phyloP scores from a whole-genome alignment of 163 green algal genomes.

The Scenedesmus sp. region DNA sequence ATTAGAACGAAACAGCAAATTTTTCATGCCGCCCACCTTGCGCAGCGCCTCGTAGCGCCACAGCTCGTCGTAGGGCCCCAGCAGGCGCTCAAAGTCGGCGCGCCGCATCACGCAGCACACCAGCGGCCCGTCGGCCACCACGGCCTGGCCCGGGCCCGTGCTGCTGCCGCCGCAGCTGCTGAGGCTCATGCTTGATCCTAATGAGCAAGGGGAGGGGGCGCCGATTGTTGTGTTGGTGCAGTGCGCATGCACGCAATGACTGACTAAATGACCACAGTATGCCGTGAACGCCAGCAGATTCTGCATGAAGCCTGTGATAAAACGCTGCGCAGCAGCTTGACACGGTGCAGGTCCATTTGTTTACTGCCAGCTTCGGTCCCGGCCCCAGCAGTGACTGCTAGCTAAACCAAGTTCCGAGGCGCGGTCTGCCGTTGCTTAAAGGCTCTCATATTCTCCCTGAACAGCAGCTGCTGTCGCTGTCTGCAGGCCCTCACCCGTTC shows the following conservation, averaged over 20 bases:
- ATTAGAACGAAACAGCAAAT: not conserved
- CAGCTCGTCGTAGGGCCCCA: slow-evolving; percentile 88
- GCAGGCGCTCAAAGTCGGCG: slow-evolving; percentile 83
- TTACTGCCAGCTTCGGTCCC: too few relatives aligned
- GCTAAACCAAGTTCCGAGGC: slow-evolving; percentile 83
- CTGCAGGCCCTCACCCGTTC: not conserved
- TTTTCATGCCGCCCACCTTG: slow-evolving; percentile 61
- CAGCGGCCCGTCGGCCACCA: slow-evolving; percentile 72
- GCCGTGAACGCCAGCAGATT: too few relatives aligned
- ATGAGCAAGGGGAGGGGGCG: too few relatives aligned
- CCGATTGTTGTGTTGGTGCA: too few relatives aligned
- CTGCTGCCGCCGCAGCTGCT: slow-evolving; percentile 18
- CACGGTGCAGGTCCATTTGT: too few relatives aligned
- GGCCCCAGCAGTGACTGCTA: slow-evolving; percentile 80
- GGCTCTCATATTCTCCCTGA: too few relatives aligned
- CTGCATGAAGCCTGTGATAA: too few relatives aligned
- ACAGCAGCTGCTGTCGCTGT: too few relatives aligned
- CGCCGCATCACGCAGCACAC: slow-evolving; percentile 83
- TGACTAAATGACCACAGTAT: too few relatives aligned
- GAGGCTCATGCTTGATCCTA: not conserved
- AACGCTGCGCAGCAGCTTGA: too few relatives aligned
- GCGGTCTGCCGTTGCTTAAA: slow-evolving; percentile 62
- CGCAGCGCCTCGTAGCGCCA: slow-evolving; percentile 90
- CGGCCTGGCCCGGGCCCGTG: not conserved
- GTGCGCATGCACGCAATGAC: too few relatives aligned